Evolutionary conservation across 208 protist genomes (phyloP).

Genomic region (Strigomonas oncopelti): DNA sequence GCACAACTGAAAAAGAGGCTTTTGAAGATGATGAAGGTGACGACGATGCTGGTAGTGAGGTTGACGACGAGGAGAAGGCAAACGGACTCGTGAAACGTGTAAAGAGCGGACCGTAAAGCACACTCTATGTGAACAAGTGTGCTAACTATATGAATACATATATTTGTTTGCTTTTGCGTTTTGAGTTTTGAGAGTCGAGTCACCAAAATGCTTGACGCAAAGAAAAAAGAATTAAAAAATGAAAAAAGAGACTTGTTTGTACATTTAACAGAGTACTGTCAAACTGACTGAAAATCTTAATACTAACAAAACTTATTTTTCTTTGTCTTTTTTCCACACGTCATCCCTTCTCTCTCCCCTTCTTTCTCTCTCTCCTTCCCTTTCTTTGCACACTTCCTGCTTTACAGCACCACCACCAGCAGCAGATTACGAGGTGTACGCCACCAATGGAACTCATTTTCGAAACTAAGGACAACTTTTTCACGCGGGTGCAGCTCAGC

Average conservation of each 20-base stretch:
- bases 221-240: no score
- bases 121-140: no score
- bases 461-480: constrained; percentile 28
- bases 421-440: neutral
- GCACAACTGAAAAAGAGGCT: neutral
- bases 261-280: no score
- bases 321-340: neutral
- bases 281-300: no score
- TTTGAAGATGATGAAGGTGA: constrained; percentile 61
- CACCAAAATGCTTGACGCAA: no score
- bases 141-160: no score
- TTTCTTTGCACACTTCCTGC: neutral
- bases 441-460: constrained; percentile 43
- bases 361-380: neutral
- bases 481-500: constrained; percentile 33
- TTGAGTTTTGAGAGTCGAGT: no score
- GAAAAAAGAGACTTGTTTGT: no score
- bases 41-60: constrained; percentile 48
- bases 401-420: neutral
- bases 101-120: neutral
- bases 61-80: constrained; percentile 44
- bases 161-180: no score
- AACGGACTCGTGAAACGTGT: neutral
- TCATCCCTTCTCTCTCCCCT: neutral
- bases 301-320: neutral